Evolutionary conservation across 129 eudicot genomes (phyloP), one percentile per base, ranked within the genome.

Genomic region (Silybum marianum): DNA sequence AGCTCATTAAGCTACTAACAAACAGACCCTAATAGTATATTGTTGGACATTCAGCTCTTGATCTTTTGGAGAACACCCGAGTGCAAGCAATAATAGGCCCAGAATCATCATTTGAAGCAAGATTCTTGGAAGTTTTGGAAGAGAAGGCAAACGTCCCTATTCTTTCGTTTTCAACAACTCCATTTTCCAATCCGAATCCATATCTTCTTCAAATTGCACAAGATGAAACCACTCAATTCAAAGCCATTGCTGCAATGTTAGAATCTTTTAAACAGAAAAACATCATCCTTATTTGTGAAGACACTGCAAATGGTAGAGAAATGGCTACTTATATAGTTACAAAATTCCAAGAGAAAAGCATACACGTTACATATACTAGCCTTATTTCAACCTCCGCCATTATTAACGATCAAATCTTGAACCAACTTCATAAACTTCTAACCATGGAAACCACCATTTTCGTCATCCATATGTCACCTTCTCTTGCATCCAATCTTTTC

Each of bases 31-130:
- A 21, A 32, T 68, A 67, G 28, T 69, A 78, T 18, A 28, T 39
- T 2, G 25, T 62, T 83, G 21, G n/a, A 16, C 19, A 28, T 75
- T 72, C 87, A 86, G 90, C 85, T 71, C 66, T 68, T 13, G 88
- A 86, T 39, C 88, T 89, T 66, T 76, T 84, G 83, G 80, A 81
- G 16, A 84, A 75, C 23, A 51, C 28, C 1, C 14, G 78, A 74
- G 87, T 89, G 77, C 81, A 79, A 32, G 88, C 87, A n/a, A 75
- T 89, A 69, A 82, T 89, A 9, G 88, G 83, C 13, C 81, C 83
- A 19, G 80, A 77, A 48, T 48, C 82, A 39, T 69, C 81, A 18
- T 36, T 54, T 21, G 87, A 86, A 81, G 86, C 81, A 60, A 84
- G 44, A 34, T 67, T 78, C 7, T n/a, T 86, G 54, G 88, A 83